Evolutionary conservation across 768 basidiomycete species (phyloP).

Genomic region (Suillus hirtellus): DNA sequence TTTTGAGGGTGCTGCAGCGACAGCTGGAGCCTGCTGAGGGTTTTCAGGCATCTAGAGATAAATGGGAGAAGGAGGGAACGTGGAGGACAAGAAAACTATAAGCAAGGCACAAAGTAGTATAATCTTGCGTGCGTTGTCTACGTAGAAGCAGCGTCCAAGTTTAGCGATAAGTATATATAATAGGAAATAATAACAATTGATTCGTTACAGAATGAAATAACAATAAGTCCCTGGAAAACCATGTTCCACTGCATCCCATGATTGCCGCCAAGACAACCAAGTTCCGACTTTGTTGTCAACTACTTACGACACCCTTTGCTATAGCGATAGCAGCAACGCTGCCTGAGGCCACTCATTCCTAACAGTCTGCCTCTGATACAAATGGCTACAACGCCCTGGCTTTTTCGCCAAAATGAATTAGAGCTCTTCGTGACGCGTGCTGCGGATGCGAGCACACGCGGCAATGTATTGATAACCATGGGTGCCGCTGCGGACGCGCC

Average conservation of each 20-base stretch:
- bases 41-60: constrained; percentile 29
- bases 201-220: background rate
- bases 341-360: too few relatives aligned
- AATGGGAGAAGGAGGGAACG: constrained; percentile 1
- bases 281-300: constrained; percentile 1
- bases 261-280: constrained; percentile 10
- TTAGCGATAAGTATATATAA: background rate
- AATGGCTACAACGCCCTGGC: too few relatives aligned
- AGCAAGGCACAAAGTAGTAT: constrained; percentile 5
- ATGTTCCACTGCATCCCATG: background rate
- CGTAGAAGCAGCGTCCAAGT: background rate
- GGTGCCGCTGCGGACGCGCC: too few relatives aligned
- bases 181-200: constrained; percentile 1
- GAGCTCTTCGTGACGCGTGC: too few relatives aligned
- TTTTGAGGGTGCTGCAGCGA: constrained; percentile 27
- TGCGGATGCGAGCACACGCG: too few relatives aligned
- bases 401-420: too few relatives aligned
- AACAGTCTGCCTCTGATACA: too few relatives aligned
- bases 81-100: constrained; percentile 4
- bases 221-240: constrained; percentile 1
- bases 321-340: background rate
- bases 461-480: too few relatives aligned
- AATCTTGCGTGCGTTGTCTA: background rate
- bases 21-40: constrained; percentile 16
- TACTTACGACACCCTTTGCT: constrained; percentile 2